Base-by-base conservation (phyloP, 2,329 filamentous ascomycete genomes). In the Cordyceps fumosorosea region DNA sequence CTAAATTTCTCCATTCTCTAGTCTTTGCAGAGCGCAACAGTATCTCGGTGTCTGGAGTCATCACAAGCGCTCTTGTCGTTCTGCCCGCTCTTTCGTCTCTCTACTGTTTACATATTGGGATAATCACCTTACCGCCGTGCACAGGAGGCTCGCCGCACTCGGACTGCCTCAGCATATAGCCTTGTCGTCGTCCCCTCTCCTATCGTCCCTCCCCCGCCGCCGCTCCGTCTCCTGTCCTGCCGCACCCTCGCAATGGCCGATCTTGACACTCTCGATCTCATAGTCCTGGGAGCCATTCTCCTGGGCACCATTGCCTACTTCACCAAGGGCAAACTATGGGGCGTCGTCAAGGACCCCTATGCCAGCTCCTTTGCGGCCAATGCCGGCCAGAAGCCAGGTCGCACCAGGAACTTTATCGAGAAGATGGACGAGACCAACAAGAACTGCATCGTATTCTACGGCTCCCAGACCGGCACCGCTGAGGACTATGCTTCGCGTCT, bases 371-470 rank as follows among this genome's bases (percentile, higher is more conserved):
- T 91, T 69, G 82, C 87, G 69, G 86, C 85, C 73, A 84, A 85
- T 72, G 86, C 84, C 75, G 85, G 83, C 76, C 85, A 83, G 66
- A 96, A 91, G 78, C 82, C 89, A 11, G 91, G 88, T 68, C 93
- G 92, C 80, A 93, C 93, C 64, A 84, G 95, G 69, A 93, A 97
- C 75, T 93, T 99, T 66, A 74, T 97, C 64, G 90, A 98, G 82
- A 96, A 96, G 80, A 89, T 99, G 87, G 90, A 97, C 24, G 92
- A 98, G 80, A 88, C 86, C 12, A 89, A 88, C 76, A 99, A 98
- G 81, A 98, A 99, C 80, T 97, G 93, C 76, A 89, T 99, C 67
- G 89, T 99, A 71, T 97, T 99, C 81, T 99, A 97, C 74, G 95
- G 95, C 68, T 99, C 95, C 37, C 95, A 99, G 79, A 99, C 95